Percentiles rank a stretch among this genome's conserved stretches.
phyloP scores from a whole-genome alignment of 1,284 basidiomycete species.

The Tilletia caries region DNA sequence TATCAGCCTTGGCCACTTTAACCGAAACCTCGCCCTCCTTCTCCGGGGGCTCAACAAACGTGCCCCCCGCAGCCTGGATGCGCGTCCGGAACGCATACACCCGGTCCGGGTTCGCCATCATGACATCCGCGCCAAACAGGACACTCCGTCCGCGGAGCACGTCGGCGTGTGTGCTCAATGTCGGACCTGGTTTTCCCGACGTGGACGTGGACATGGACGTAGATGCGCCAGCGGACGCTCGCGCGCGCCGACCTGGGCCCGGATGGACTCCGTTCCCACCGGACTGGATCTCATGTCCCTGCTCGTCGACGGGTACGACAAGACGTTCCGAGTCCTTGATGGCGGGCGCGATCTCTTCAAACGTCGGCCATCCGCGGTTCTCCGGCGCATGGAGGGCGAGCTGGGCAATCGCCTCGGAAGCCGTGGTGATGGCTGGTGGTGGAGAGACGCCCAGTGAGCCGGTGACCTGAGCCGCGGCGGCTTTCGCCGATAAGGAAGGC shows the following conservation, averaged over 20 bases:
- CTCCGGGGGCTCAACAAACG: conserved; percentile 24
- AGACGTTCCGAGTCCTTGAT: conserved; percentile 3
- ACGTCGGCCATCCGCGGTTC: conserved; percentile 3
- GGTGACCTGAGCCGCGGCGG: not conserved
- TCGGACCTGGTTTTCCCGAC: not conserved
- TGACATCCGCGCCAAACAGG: conserved; percentile 22
- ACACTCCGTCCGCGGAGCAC: conserved; percentile 63
- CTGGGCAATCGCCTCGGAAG: not conserved
- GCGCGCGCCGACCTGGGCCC: not conserved
- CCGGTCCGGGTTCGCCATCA: conserved; percentile 36
- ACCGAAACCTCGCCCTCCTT: conserved; percentile 31
- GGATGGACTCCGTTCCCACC: not conserved
- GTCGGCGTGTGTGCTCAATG: not conserved
- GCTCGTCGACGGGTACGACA: conserved; percentile 5
- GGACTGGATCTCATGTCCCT: not conserved
- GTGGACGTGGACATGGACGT: not conserved
- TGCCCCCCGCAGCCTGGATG: conserved; percentile 25
- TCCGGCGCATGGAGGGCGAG: conserved; percentile 1
- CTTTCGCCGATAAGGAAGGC: not conserved
- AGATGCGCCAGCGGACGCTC: not conserved
- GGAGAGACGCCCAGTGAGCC: not conserved
- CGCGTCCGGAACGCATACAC: conserved; percentile 55
- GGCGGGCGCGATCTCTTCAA: conserved; percentile 10
- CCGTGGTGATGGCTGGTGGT: not conserved
- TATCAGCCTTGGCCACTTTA: conserved; percentile 59